Evolutionary conservation across 2,329 filamentous ascomycete genomes (phyloP), one percentile per base, ranked within the genome.

Genomic region (Xylaria sp.): DNA sequence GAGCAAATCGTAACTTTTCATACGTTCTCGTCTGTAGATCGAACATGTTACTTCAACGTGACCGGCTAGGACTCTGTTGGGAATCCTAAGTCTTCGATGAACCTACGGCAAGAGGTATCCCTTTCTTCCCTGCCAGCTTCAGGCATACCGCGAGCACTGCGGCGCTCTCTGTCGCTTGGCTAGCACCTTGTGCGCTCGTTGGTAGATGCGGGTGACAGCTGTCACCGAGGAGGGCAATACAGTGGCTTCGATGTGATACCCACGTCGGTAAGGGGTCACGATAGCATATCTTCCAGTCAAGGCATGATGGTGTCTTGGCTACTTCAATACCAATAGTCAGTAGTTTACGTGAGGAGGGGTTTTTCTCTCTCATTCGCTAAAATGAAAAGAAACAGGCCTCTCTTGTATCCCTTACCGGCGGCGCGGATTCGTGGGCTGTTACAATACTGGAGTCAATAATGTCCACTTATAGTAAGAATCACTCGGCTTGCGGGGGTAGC

Each of bases 281-380:
- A 67, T 85, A 86, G 52, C 84, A 84, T 28, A 87, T 83, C 70
- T 86, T 86, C 84, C 84, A 87, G 72, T 86, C 84, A 1, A 87
- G 79, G 25, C 83, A 82, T 2, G 77, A 74, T 28, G 80, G 77
- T 9, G 82, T 85, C 67, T 80, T 80, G 34, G 79, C 76, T n/a
- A 86, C 80, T 68, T 57, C 18, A 25, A 52, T 7, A 46, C 45
- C 15, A 34, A 18, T n/a, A 55, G 43, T 67, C 20, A 65, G 50
- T 39, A 20, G 20, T n/a, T 23, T 52, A 12, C 23, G 12, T 30
- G 4, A 3, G 13, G 15, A 28, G 6, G 12, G 46, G 25, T 13
- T 9, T 18, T 18, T 15, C 2, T 10, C 46, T 50, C 25, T 7
- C 15, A 9, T 30, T 4, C 3, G 25, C 15, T 30, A 28, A 50